Evolutionary conservation across 805 yeast genomes (phyloP).

Genomic region (Zygoascus tannicola): DNA sequence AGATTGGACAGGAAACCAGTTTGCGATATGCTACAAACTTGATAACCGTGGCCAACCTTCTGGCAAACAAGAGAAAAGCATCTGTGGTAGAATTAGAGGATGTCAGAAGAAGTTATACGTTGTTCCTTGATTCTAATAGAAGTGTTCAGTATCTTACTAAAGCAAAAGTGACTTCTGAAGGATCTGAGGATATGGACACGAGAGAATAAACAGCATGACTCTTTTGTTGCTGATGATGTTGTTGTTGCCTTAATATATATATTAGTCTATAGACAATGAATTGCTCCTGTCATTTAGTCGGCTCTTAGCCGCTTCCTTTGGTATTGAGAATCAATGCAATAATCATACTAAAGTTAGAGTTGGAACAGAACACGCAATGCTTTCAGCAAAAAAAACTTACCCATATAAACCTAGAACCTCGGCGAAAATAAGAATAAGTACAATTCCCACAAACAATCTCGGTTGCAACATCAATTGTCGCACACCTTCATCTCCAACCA

Average conservation of each 20-base stretch:
- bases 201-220: conserved; percentile 6
- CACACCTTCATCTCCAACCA: conserved; percentile 90
- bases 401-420: conserved; percentile 89
- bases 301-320: conserved; percentile 55
- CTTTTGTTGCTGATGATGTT: no score
- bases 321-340: conserved; percentile 89
- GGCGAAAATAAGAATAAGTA: conserved; percentile 79
- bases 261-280: no score
- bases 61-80: conserved; percentile 73
- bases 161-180: not conserved
- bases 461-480: conserved; percentile 84
- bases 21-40: conserved; percentile 88
- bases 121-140: conserved; percentile 83
- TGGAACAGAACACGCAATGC: conserved; percentile 46
- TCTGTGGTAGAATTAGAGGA: conserved; percentile 65
- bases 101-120: conserved; percentile 74
- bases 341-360: conserved; percentile 44
- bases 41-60: conserved; percentile 80
- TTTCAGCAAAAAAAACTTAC: not conserved
- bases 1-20: conserved; percentile 83
- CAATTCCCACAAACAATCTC: conserved; percentile 80
- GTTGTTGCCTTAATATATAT: no score
- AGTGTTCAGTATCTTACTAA: conserved; percentile 80
- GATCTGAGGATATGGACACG: conserved; percentile 8
- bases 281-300: no score